Evolutionary conservation across 768 basidiomycete species (phyloP).

Genomic region (Boletus edulis): DNA sequence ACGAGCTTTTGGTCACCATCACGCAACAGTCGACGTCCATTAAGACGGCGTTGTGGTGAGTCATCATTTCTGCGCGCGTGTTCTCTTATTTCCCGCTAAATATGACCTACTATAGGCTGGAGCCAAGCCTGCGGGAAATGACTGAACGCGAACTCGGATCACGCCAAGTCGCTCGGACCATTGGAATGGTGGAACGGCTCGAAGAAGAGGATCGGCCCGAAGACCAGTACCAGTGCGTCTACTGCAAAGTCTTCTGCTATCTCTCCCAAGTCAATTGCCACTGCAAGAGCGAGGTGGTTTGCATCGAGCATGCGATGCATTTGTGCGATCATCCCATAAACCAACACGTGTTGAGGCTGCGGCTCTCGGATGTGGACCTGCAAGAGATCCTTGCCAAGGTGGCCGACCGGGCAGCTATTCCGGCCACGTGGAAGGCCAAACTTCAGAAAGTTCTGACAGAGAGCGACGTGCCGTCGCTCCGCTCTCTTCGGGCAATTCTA

Average conservation of each 20-base stretch:
- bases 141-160: conserved; percentile 73
- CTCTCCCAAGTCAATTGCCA: conserved; percentile 87
- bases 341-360: conserved; percentile 67
- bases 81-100: conserved; percentile 20
- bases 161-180: conserved; percentile 58
- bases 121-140: conserved; percentile 86
- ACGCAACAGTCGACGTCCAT: conserved; percentile 92
- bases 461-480: conserved; percentile 68
- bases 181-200: conserved; percentile 63
- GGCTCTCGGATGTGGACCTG: conserved; percentile 79
- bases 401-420: conserved; percentile 68
- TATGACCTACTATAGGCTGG: conserved; percentile 55
- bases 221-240: conserved; percentile 92
- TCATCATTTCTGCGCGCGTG: conserved; percentile 14
- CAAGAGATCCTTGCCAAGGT: conserved; percentile 64
- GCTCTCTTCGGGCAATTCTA: conserved; percentile 75
- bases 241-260: conserved; percentile 95
- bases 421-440: conserved; percentile 72
- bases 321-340: conserved; percentile 65
- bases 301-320: conserved; percentile 78
- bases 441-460: conserved; percentile 65
- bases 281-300: conserved; percentile 77
- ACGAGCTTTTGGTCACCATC: conserved; percentile 96
- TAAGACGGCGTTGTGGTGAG: conserved; percentile 90
- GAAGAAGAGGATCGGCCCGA: conserved; percentile 83